Percentiles rank a stretch among this genome's conserved stretches.
Evolutionary conservation across 345 rosid genomes (phyloP).

Genomic region (Aurinia saxatilis): DNA sequence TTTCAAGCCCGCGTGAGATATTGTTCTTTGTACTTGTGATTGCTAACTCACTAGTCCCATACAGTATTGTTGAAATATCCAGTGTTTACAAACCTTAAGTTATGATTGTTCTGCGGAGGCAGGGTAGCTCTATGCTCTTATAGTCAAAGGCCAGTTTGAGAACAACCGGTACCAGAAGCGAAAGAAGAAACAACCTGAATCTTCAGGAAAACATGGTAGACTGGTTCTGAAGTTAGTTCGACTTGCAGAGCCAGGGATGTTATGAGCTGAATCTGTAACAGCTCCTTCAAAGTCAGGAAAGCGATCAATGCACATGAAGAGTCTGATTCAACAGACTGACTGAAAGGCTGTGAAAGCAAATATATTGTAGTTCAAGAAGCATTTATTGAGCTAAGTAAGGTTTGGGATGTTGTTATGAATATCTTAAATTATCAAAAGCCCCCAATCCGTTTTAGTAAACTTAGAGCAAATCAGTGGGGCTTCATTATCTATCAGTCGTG

Average conservation of each 20-base stretch:
- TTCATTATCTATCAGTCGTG: no score
- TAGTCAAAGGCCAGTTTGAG: constrained; percentile 71
- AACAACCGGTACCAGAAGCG: constrained; percentile 73
- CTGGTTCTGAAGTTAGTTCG: constrained; percentile 58
- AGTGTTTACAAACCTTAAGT: constrained; percentile 57
- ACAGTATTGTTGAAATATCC: constrained; percentile 15
- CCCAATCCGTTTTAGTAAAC: no score
- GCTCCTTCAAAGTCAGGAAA: neutral
- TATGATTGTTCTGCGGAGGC: constrained; percentile 79
- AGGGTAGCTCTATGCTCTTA: constrained; percentile 44
- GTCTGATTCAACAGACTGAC: no score
- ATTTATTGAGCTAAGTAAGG: no score
- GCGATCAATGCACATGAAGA: no score
- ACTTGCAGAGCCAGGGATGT: no score
- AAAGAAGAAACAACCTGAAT: constrained; percentile 55
- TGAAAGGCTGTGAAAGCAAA: no score
- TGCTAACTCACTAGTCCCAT: neutral
- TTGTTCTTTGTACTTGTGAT: neutral
- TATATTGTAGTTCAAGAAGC: no score
- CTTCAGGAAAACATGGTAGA: constrained; percentile 65
- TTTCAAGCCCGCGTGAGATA: neutral
- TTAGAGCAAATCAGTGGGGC: no score
- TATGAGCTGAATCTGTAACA: neutral
- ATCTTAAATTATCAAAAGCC: neutral
- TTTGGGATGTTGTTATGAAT: neutral